Evolutionary conservation across 208 protist species (phyloP).

Genomic region (Kentomonas sorsogonicus): DNA sequence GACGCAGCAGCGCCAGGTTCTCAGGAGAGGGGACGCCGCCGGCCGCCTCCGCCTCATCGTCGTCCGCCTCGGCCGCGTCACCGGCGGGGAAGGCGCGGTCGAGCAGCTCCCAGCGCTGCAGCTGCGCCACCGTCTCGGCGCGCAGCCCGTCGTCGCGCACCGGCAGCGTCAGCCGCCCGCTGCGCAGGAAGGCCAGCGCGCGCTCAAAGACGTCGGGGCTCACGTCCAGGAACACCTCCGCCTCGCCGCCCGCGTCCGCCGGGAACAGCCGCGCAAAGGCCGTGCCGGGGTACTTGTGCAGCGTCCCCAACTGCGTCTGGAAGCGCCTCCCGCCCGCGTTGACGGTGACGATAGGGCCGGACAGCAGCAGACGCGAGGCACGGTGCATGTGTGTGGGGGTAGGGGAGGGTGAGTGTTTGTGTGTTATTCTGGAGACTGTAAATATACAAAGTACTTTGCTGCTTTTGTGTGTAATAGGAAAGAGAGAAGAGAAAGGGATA

Average conservation of each 20-base stretch:
- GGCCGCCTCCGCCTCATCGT: conserved; percentile 2
- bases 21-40: conserved; percentile 3
- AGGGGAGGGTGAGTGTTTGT: no score
- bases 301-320: conserved; percentile 58
- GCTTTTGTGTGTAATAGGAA: no score
- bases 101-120: conserved; percentile 71
- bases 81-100: conserved; percentile 50
- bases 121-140: conserved; percentile 55
- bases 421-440: no score
- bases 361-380: no score
- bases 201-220: conserved; percentile 72
- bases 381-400: no score
- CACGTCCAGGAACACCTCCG: conserved; percentile 73
- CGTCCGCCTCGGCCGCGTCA: conserved; percentile 6
- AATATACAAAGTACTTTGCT: no score
- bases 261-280: conserved; percentile 59
- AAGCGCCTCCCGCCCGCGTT: conserved; percentile 71
- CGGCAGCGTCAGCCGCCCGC: conserved; percentile 49
- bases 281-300: conserved; percentile 61
- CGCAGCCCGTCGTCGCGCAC: conserved; percentile 52
- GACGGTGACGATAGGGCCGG: conserved; percentile 35
- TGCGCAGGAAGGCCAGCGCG: conserved; percentile 72
- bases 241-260: background rate
- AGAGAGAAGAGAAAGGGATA: conserved; percentile 6
- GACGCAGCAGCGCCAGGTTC: conserved; percentile 7